Evolutionary conservation across 345 rosid species (phyloP).

Genomic region (Passiflora organensis): DNA sequence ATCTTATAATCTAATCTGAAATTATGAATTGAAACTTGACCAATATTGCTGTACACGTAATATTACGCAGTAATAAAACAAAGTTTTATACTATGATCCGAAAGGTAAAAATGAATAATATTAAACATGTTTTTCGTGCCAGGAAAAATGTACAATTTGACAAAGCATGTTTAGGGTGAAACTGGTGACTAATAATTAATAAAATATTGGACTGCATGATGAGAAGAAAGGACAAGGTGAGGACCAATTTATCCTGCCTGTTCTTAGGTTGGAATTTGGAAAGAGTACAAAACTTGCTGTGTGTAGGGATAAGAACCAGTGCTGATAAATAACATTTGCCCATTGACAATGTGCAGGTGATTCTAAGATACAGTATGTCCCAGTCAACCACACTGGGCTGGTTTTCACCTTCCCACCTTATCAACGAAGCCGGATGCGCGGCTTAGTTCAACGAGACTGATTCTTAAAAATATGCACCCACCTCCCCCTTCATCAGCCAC

Average conservation of each 20-base stretch:
- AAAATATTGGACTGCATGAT: conserved; percentile 1
- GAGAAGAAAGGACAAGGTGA: neutral
- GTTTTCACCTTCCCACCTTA: conserved; percentile 12
- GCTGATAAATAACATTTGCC: conserved; percentile 15
- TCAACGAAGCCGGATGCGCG: neutral
- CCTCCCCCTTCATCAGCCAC: conserved; percentile 12
- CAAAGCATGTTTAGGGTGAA: conserved; percentile 1
- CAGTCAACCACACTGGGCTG: conserved; percentile 6
- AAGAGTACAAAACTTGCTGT: neutral
- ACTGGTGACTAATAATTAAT: neutral
- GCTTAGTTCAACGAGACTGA: conserved; percentile 6
- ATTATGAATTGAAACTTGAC: too few species aligned
- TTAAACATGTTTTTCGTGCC: conserved; percentile 13
- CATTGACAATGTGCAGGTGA: conserved; percentile 10
- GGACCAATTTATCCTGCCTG: neutral
- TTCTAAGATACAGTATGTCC: conserved; percentile 15
- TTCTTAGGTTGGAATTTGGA: neutral
- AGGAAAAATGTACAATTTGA: conserved; percentile 2
- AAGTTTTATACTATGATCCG: too few species aligned
- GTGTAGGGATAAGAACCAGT: conserved; percentile 14
- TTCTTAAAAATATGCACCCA: conserved; percentile 1
- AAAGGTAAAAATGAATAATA: conserved; percentile 3
- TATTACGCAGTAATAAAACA: too few species aligned
- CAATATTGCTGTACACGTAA: too few species aligned
- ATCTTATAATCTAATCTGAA: too few species aligned